phyloP scores from a whole-genome alignment of 31 red algal species.

The Endocladia muricata region DNA sequence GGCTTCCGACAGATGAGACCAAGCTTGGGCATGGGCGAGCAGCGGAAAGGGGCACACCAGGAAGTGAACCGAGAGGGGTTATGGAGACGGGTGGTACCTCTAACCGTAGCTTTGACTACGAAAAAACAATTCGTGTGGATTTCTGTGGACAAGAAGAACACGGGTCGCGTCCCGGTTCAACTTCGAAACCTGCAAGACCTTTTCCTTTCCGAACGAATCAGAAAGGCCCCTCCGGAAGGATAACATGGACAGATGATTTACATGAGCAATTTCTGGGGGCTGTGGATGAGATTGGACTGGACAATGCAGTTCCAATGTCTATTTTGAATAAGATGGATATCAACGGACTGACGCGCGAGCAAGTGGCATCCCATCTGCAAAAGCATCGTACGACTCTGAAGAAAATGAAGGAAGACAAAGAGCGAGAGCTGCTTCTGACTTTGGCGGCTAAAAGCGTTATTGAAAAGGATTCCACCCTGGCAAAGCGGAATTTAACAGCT shows the following conservation, averaged over 20 bases:
- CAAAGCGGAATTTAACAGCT: slow-evolving; percentile 13
- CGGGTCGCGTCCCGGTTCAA: slow-evolving; percentile 15
- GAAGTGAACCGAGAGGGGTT: no score
- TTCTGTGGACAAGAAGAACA: no score
- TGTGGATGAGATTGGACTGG: slow-evolving; percentile 22
- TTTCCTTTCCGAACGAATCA: background rate
- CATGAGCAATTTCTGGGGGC: slow-evolving; percentile 26
- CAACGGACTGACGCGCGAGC: slow-evolving; percentile 19
- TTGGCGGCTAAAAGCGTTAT: slow-evolving; percentile 11
- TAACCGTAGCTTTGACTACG: no score
- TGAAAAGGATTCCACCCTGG: slow-evolving; percentile 14
- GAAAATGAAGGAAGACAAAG: slow-evolving; percentile 16
- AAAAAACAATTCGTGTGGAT: no score
- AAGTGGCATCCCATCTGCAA: slow-evolving; percentile 46
- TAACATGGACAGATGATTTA: slow-evolving; percentile 28
- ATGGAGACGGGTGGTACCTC: no score
- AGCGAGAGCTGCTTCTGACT: slow-evolving; percentile 11
- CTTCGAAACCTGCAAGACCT: background rate
- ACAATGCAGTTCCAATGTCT: slow-evolving; percentile 32
- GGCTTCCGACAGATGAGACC: no score
- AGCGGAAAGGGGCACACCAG: no score
- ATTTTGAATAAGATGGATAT: slow-evolving; percentile 37
- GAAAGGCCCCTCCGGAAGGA: slow-evolving; percentile 7
- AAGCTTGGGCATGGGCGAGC: no score
- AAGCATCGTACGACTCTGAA: slow-evolving; percentile 27